A percentile compares a stretch with the other conserved stretches of the same genome.
Evolutionary conservation across 345 rosid genomes (phyloP).

Genomic region (Gossypium australe): DNA sequence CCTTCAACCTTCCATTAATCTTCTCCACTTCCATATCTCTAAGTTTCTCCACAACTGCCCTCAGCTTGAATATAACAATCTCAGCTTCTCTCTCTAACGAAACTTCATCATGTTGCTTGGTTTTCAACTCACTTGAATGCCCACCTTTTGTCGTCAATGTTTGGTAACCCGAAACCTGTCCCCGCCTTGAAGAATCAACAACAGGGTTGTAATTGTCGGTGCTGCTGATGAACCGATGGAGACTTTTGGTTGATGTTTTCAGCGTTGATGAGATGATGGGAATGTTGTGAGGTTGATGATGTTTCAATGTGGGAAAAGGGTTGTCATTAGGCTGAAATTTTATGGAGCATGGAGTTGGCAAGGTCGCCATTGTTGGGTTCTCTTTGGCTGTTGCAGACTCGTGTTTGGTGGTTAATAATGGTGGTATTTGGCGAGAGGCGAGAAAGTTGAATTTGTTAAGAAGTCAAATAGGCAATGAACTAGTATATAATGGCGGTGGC

Average conservation of each 20-base stretch:
- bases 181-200: background rate
- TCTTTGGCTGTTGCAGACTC: background rate
- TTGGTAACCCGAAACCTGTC: background rate
- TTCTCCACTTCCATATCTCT: background rate
- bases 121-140: background rate
- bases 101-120: background rate
- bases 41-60: background rate
- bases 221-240: background rate
- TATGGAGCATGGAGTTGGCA: background rate
- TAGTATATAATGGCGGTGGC: background rate
- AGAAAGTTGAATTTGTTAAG: constrained; percentile 1
- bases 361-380: background rate
- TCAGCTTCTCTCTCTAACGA: constrained; percentile 1
- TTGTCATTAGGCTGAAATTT: background rate
- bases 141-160: background rate
- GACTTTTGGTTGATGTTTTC: constrained; percentile 3
- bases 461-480: background rate
- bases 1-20: background rate
- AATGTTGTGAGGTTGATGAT: background rate
- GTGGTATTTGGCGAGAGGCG: background rate
- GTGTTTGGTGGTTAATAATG: background rate
- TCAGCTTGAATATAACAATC: background rate
- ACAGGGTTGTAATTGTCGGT: background rate
- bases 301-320: background rate
- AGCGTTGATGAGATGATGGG: background rate